Evolutionary conservation across 495 filamentous ascomycete genomes (phyloP).

Genomic region (Penicillium simplicissimum): DNA sequence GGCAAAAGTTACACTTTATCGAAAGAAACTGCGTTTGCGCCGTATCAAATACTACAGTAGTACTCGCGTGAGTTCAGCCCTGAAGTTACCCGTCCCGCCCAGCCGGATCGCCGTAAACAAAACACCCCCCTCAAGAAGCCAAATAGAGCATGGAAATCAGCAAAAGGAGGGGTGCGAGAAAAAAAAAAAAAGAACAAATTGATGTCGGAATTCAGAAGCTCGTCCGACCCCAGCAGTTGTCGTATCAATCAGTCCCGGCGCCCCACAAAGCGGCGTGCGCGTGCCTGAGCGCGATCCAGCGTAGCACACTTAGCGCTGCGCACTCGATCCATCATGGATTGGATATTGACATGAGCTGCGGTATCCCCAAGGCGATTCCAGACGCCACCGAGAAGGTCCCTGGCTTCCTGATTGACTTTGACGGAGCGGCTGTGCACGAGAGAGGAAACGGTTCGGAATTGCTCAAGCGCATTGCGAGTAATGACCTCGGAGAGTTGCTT

Average conservation of each 20-base stretch:
- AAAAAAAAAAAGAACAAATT: slow-evolving; percentile 15
- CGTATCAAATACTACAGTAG: slow-evolving; percentile 13
- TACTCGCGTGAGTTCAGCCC: slow-evolving; percentile 12
- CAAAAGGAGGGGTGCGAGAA: slow-evolving; percentile 7
- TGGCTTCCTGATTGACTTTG: slow-evolving; percentile 34
- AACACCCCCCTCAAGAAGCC: slow-evolving; percentile 17
- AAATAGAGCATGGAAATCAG: slow-evolving; percentile 13
- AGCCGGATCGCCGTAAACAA: slow-evolving; percentile 31
- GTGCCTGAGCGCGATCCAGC: slow-evolving; percentile 42
- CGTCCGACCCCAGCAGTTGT: slow-evolving; percentile 4
- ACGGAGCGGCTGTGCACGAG: slow-evolving; percentile 32
- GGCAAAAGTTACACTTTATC: background rate
- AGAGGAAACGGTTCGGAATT: slow-evolving; percentile 35
- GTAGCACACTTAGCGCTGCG: slow-evolving; percentile 35
- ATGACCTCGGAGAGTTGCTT: slow-evolving; percentile 41
- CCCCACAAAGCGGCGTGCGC: slow-evolving; percentile 37
- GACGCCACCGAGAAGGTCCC: slow-evolving; percentile 30
- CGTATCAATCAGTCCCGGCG: slow-evolving; percentile 16
- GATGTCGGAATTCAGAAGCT: background rate
- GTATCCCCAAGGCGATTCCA: slow-evolving; percentile 33
- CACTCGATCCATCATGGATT: slow-evolving; percentile 33
- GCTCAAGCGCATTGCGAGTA: slow-evolving; percentile 38
- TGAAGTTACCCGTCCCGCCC: slow-evolving; percentile 14
- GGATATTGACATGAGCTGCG: slow-evolving; percentile 30
- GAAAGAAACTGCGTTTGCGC: slow-evolving; percentile 23